Evolutionary conservation across 2,329 filamentous ascomycete genomes (phyloP), one percentile per base, ranked within the genome.

Genomic region (Dactylonectria macrodidyma): DNA sequence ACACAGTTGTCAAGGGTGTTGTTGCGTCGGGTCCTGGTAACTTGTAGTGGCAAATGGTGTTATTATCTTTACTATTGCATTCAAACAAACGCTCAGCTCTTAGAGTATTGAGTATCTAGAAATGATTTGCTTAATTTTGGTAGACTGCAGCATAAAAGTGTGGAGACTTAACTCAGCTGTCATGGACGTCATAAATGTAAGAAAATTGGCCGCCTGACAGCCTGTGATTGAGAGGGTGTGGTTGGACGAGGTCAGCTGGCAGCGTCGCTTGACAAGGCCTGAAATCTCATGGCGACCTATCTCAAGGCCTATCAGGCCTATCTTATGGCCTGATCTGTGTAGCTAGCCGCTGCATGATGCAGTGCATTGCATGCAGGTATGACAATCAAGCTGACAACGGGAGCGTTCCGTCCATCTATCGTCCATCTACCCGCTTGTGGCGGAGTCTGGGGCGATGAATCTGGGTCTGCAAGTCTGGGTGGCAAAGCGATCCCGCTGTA

Each of bases 1-100:
- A 78, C 30, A 69, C 74, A 64, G 71, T 77, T 34, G 71, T 78
- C 22, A 68, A 68, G 54, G 65, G 38, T 14, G 60, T 61, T 41
- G 33, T 68, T 16, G 62, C 51, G 2, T 24, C 33, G 30, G 26
- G n/a, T n/a, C 36, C 33, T 8, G 12, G 44, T 3, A 9, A 14
- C 16, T 22, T 56, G 46, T 55, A n/a, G 48, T 11, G n/a, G n/a
- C 36, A 46, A 33, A 47, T 2, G 14, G n/a, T 26, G 11, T 51
- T 22, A 24, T 9, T 54, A 14, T 41, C 36, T 26, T 51, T 47
- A 36, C 34, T 33, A 51, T 47, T 44, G 41, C 41, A 8, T 7
- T 16, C 10, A 41, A 30, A 55, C 36, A 14, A 5, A 47, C 24
- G 30, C 48, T 52, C 9, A 19, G 14, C 48, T n/a, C 38, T 41